Evolutionary conservation across 495 filamentous ascomycete genomes (phyloP), one percentile per base, ranked within the genome.

Genomic region (Rhizodiscina lignyota): DNA sequence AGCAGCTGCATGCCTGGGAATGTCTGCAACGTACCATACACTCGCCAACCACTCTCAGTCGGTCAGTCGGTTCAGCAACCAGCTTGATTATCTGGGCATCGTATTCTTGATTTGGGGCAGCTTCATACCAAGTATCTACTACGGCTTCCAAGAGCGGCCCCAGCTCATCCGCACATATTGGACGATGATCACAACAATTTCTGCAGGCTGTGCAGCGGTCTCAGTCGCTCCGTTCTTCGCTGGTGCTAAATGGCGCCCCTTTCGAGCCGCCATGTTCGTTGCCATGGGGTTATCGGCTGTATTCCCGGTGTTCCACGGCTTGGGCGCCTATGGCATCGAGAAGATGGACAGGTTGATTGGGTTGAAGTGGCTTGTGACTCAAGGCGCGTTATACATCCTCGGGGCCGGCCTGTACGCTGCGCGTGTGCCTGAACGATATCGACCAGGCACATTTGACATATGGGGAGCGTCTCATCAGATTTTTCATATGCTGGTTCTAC

Each of bases 221-320:
- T 83, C 79, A 18, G 66, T 84, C 47, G 58, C 80, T 21, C 80
- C 87, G 6, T 64, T 63, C 35, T 94, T 96, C 56, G 71, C 89
- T 23, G 80, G 82, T 0, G 79, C 89, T 4, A 60, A 59, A 16
- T 89, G 76, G 72, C 66, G 87, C 11, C 82, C 83, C 11, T 84
- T 91, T 52, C 74, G 89, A 27, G 84, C 91, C 6, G 60, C 66
- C 36, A 92, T 96, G 83, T 97, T 94, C 53, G 76, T 93, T 27
- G 70, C 68, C 18, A 78, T 96, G 60, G 89, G 89, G 6, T 59
- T 84, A 29, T 93, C 82, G 8, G 84, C 80, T 4, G 60, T 86
- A 15, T 63, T 94, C 35, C 89, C 89, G 0, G 70, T 83, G 15
- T 29, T 83, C 31, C 83, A 93, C 50, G 83, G 79, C 11, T 31